Evolutionary conservation across 306 rosid genomes (phyloP).

Genomic region (Alnus rubra): DNA sequence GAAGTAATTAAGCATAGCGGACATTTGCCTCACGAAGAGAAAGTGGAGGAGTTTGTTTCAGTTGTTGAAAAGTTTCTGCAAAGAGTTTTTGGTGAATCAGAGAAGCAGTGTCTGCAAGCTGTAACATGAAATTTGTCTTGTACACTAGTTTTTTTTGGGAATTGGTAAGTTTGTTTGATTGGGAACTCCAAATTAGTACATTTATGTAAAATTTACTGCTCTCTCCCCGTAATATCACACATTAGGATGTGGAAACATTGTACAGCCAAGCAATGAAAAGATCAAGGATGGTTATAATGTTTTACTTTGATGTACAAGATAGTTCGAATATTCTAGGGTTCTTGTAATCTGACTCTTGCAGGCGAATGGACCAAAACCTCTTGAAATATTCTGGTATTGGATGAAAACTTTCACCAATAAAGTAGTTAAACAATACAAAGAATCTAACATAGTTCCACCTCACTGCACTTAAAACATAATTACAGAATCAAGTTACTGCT

Average conservation of each 20-base stretch:
- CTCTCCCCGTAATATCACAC: neutral
- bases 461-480: neutral
- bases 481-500: conserved; percentile 26
- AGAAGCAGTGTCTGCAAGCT: conserved; percentile 38
- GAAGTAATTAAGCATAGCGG: conserved; percentile 83
- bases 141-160: neutral
- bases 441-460: conserved; percentile 11
- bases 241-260: neutral
- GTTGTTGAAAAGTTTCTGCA: conserved; percentile 71
- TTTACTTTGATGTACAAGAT: neutral
- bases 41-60: conserved; percentile 68
- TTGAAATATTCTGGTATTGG: neutral
- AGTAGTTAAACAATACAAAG: conserved; percentile 3
- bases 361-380: neutral
- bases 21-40: conserved; percentile 94
- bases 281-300: neutral
- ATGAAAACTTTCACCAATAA: neutral
- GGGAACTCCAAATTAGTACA: neutral
- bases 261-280: neutral
- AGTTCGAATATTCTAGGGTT: neutral
- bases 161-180: neutral
- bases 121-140: conserved; percentile 26
- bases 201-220: neutral
- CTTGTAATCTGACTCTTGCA: neutral
- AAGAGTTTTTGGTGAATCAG: conserved; percentile 39